Base-by-base conservation (phyloP, 2,329 filamentous ascomycete species). In the Nakataea oryzae region DNA sequence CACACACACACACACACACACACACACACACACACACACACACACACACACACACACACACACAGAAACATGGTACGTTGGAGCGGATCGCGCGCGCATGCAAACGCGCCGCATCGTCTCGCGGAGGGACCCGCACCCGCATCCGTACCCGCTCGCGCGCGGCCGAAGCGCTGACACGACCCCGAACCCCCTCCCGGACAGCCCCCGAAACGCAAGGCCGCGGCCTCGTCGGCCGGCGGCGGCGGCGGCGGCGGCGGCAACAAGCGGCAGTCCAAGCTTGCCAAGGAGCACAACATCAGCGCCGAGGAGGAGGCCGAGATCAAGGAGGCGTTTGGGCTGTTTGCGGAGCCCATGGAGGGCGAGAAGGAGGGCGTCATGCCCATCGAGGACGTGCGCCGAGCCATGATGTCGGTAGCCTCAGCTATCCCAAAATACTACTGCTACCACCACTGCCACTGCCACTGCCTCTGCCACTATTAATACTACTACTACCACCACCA, bases 271-370 rank as follows among this genome's bases (percentile, higher is more conserved):
- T 96, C 93, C 63, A 96, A 92, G 74, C 90, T 97, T 69, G 93
- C 93, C 32, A 93, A 93, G 76, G 91, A 96, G 71, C 87, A 97
- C 81, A 88, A 92, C 73, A 86, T 97, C 70, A 88, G 86, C 17
- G 88, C 87, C 54, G 85, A 88, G 66, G 89, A 97, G 75, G 93
- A 97, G 76, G 82, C 84, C 67, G 92, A 97, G 76, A 96, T 99
- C 71, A 87, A 86, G 69, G 93, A 97, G 74, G 93, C 93, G 17
- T 97, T 95, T 74, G 81, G 84, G 27, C 82, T 97, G 9, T 99
- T 97, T 73, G 79, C 86, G 1, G 82, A 88, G 67, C 85, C 87
- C 47, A 85, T 85, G 74, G 81, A 86, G 26, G 85, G 88, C 60
- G 87, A 93, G 69, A 90, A 91, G 70, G 78, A 88, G 62, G 88